Evolutionary conservation across 148 eudicot species (phyloP).

Genomic region (Silene conica): DNA sequence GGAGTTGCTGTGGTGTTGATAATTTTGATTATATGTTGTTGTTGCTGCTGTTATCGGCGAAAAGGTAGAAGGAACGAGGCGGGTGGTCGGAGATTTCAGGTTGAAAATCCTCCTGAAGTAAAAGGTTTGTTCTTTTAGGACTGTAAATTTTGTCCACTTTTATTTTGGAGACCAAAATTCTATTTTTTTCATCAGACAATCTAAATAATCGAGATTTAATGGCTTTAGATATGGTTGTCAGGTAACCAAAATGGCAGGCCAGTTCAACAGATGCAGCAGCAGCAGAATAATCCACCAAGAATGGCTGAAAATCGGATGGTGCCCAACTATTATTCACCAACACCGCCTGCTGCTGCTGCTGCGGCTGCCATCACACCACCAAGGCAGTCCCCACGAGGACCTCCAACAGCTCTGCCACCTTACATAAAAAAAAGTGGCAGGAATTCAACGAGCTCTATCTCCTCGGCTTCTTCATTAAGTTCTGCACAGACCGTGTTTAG

Average conservation of each 20-base stretch:
- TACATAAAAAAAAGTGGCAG: neutral
- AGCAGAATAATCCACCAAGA: conserved; percentile 27
- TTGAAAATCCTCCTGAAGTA: conserved; percentile 25
- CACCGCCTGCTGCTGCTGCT: conserved; percentile 3
- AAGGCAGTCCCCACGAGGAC: conserved; percentile 9
- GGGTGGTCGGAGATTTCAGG: neutral
- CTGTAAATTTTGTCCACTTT: neutral
- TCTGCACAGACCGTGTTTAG: conserved; percentile 59
- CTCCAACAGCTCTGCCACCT: neutral
- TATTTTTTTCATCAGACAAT: too few relatives aligned
- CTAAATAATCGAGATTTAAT: too few relatives aligned
- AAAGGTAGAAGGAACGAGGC: conserved; percentile 30
- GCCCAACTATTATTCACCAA: neutral
- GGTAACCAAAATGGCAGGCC: conserved; percentile 44
- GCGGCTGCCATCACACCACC: neutral
- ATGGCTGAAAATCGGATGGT: neutral
- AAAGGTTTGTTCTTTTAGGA: conserved; percentile 29
- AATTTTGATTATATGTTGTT: conserved; percentile 36
- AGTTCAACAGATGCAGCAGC: conserved; percentile 61
- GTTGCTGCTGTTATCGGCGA: conserved; percentile 43
- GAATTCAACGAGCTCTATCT: conserved; percentile 37
- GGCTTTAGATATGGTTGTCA: too few relatives aligned
- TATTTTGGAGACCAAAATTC: neutral
- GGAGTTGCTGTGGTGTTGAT: conserved; percentile 38
- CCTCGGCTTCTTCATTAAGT: conserved; percentile 47